phyloP scores from a whole-genome alignment of 2,329 filamentous ascomycete genomes.

The Xylariaceae sp. region DNA sequence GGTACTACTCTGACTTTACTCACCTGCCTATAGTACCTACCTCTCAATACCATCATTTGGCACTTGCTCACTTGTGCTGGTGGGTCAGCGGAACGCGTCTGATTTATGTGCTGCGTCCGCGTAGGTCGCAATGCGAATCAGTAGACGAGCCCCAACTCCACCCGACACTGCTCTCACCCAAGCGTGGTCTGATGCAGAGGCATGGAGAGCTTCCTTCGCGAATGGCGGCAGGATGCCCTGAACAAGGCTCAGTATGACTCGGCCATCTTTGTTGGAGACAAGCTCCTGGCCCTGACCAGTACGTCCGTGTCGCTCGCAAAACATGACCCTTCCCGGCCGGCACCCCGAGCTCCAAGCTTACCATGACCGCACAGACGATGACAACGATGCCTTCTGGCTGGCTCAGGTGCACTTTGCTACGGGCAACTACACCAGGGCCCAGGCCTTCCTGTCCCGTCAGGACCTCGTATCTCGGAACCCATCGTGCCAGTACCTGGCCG shows the following conservation, averaged over 20 bases:
- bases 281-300: conserved; percentile 91
- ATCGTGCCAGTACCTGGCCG: conserved; percentile 86
- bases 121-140: too few relatives aligned
- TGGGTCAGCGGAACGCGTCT: too few relatives aligned
- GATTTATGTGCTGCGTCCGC: too few relatives aligned
- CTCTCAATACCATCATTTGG: too few relatives aligned
- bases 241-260: conserved; percentile 96
- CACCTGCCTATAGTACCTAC: too few relatives aligned
- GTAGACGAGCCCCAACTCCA: too few relatives aligned
- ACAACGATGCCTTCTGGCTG: conserved; percentile 92
- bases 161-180: background rate
- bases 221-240: conserved; percentile 91
- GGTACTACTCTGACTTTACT: too few relatives aligned
- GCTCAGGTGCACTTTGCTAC: conserved; percentile 97
- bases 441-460: conserved; percentile 76
- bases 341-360: conserved; percentile 6
- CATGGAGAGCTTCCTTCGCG: conserved; percentile 91
- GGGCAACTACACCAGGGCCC: conserved; percentile 87
- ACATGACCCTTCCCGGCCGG: conserved; percentile 1
- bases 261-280: conserved; percentile 95
- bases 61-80: too few relatives aligned
- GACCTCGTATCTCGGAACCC: conserved; percentile 75
- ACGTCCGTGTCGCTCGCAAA: too few relatives aligned
- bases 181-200: background rate
- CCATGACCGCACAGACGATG: conserved; percentile 57